Base-by-base conservation (phyloP, 2,329 filamentous ascomycete species). In the Verticillium isaacii region DNA sequence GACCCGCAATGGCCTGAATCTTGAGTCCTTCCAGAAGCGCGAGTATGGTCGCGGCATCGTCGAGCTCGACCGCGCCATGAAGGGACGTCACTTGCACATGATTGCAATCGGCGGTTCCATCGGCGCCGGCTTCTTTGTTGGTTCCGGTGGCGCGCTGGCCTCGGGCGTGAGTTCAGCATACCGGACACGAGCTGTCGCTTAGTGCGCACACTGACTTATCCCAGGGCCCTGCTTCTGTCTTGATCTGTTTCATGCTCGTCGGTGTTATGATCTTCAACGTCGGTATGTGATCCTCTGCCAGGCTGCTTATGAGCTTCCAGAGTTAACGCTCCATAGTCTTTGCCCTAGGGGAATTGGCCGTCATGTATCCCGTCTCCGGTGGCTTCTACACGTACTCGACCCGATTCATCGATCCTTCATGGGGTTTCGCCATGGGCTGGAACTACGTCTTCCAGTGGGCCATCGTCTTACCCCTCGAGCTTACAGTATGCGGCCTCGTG, bases 101-200 rank as follows among this genome's bases (percentile, higher is more conserved):
- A 81, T 81, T 68, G 78, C 78, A 61, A 80, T 82, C 34, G 79
- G 79, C 65, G 79, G 79, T 57, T 79, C 82, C 29, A 87, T 87
- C 56, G 84, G 84, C 70, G 84, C 84, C 63, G 84, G 84, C 73
- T 85, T 87, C 77, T 87, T 86, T 72, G 84, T 87, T 64, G 83
- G 84, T 68, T 84, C 82, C 12, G 83, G 83, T 63, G 71, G 75
- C 64, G 82, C 82, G 61, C 74, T 86, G 14, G 65, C 67, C 63
- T 78, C 69, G 29, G 82, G 82, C 72, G 77, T 78, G 73, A 65
- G 75, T 71, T 15, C 14, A 25, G 1, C 14, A 14, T 37, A 5
- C 25, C 11, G 5, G 2, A 14, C 34, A 2, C 54, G 5, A n/a
- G 2, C 23, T n/a, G 23, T 19, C 45, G 9, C 12, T 19, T 3